Evolutionary conservation across 2,329 filamentous ascomycete genomes (phyloP).

Genomic region (Fusarium sulawesiense): DNA sequence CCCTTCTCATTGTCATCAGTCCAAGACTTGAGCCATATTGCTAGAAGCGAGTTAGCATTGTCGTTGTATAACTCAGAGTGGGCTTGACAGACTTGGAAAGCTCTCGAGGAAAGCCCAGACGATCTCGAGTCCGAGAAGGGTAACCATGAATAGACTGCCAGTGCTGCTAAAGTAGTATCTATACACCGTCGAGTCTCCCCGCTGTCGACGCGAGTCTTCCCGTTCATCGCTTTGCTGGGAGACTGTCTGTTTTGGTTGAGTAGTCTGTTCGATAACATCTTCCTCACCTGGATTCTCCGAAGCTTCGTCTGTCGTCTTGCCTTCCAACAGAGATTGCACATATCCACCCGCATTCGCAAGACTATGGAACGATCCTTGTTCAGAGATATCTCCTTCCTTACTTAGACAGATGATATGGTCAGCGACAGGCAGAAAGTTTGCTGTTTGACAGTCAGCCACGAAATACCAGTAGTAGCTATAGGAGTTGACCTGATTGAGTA

Average conservation of each 20-base stretch:
- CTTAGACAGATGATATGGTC: conserved; percentile 42
- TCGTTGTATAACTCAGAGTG: fast-evolving
- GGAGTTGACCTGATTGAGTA: conserved; percentile 48
- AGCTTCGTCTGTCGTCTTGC: neutral
- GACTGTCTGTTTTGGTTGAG: conserved; percentile 12
- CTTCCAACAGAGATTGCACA: conserved; percentile 7
- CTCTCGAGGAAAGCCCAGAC: conserved; percentile 46
- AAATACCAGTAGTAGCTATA: neutral
- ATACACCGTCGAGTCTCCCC: conserved; percentile 47
- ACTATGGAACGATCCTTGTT: conserved; percentile 50
- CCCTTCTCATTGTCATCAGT: conserved; percentile 35
- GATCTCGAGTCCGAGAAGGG: conserved; percentile 40
- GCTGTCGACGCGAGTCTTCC: conserved; percentile 44
- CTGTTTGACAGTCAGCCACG: conserved; percentile 37
- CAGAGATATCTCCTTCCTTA: conserved; percentile 30
- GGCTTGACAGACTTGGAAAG: conserved; percentile 45
- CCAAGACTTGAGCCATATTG: conserved; percentile 51
- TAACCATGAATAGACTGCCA: conserved; percentile 35
- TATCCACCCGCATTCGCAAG: conserved; percentile 26
- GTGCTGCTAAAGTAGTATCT: conserved; percentile 48
- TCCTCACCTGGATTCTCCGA: neutral
- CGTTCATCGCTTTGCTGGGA: neutral
- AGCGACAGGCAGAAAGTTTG: conserved; percentile 45
- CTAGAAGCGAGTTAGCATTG: conserved; percentile 15
- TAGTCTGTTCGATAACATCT: neutral